Conservation (phyloP, 768 basidiomycete genomes). For the Russula ochroleuca region DNA sequence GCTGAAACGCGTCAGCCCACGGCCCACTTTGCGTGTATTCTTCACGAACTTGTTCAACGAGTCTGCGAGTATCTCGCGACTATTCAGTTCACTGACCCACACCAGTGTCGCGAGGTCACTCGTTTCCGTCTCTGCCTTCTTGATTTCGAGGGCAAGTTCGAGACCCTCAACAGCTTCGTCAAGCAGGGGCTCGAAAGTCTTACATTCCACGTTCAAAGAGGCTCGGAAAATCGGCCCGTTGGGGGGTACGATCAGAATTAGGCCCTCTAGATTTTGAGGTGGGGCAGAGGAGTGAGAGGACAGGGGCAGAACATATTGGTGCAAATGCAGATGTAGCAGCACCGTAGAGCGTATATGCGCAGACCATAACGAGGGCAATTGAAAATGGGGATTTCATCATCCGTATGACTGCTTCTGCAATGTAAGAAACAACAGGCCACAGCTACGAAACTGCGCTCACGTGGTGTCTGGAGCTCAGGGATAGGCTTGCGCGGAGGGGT, state of each 20-base stretch:
- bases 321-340: slow-evolving; percentile 46
- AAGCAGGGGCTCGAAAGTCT: slow-evolving; percentile 58
- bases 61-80: slow-evolving; percentile 53
- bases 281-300: slow-evolving; percentile 47
- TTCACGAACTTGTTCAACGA: slow-evolving; percentile 50
- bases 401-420: slow-evolving; percentile 44
- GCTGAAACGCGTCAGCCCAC: slow-evolving; percentile 57
- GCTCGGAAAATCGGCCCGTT: slow-evolving; percentile 57
- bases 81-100: slow-evolving; percentile 55
- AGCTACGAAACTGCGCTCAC: not conserved
- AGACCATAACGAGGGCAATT: slow-evolving; percentile 48
- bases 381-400: slow-evolving; percentile 55
- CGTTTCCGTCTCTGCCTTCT: slow-evolving; percentile 75
- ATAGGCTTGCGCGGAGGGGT: not conserved
- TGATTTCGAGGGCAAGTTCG: slow-evolving; percentile 59
- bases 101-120: slow-evolving; percentile 62
- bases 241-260: slow-evolving; percentile 29
- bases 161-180: slow-evolving; percentile 57
- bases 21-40: slow-evolving; percentile 57
- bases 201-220: slow-evolving; percentile 57
- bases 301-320: slow-evolving; percentile 61
- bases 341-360: slow-evolving; percentile 42
- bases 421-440: slow-evolving; percentile 34
- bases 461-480: not conserved
- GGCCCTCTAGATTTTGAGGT: slow-evolving; percentile 19